Conservation (phyloP, 257 asterid species). For the Gardenia jasminoides region DNA sequence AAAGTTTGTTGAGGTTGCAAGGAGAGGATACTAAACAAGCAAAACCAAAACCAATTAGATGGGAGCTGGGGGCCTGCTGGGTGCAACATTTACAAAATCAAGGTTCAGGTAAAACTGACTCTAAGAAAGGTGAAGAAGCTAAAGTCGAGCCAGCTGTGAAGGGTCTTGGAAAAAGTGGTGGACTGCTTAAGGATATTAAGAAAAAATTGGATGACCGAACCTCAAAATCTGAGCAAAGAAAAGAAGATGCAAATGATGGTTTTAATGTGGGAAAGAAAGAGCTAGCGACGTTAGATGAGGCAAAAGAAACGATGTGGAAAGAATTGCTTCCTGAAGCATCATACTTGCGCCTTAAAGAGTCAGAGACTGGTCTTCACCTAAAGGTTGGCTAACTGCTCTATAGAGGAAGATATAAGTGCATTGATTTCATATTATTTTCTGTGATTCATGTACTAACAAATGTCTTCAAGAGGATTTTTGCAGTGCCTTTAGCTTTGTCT, state of each 20-base stretch:
- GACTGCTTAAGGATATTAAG: conserved; percentile 69
- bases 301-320: conserved; percentile 56
- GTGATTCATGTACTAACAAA: conserved; percentile 7
- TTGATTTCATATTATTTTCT: conserved; percentile 9
- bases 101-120: conserved; percentile 52
- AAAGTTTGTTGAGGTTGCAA: conserved; percentile 53
- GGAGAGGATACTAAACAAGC: conserved; percentile 43
- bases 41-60: conserved; percentile 57
- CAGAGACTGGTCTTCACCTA: conserved; percentile 78
- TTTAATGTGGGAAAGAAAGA: conserved; percentile 44
- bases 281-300: conserved; percentile 48
- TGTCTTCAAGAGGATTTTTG: conserved; percentile 15
- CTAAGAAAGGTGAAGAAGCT: conserved; percentile 50
- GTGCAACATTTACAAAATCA: conserved; percentile 75
- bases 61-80: conserved; percentile 93
- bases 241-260: conserved; percentile 37
- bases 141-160: conserved; percentile 65
- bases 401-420: conserved; percentile 15
- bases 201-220: conserved; percentile 55
- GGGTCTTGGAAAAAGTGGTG: conserved; percentile 80
- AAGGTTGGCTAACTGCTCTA: conserved; percentile 52
- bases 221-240: conserved; percentile 41
- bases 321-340: conserved; percentile 61
- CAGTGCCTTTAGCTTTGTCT: conserved; percentile 9
- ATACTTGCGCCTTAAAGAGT: conserved; percentile 70